Conservation (phyloP, 805 yeast genomes). For the Huiozyma naganishii region DNA sequence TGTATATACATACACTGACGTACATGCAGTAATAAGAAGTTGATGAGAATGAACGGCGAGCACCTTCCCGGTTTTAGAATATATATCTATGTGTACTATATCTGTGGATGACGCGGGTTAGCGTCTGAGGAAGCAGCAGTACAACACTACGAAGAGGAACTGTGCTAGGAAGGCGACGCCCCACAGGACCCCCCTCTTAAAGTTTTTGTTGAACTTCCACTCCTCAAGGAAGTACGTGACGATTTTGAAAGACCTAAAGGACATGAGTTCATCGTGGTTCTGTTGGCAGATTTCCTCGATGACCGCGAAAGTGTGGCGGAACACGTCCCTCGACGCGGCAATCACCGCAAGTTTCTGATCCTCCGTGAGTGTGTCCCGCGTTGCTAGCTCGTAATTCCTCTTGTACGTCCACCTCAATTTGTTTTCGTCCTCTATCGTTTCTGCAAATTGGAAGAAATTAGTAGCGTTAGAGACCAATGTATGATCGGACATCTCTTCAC, state of each 20-base stretch:
- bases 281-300: slow-evolving; percentile 57
- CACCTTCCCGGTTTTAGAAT: background rate
- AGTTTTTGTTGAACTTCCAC: slow-evolving; percentile 16
- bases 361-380: slow-evolving; percentile 62
- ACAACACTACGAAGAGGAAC: no score
- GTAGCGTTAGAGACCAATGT: slow-evolving; percentile 40
- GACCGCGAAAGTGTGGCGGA: slow-evolving; percentile 48
- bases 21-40: background rate
- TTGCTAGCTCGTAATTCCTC: slow-evolving; percentile 65
- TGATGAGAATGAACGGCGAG: background rate
- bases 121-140: no score
- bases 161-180: no score
- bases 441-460: slow-evolving; percentile 41
- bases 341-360: slow-evolving; percentile 59
- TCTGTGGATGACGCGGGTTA: no score
- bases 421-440: slow-evolving; percentile 46
- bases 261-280: slow-evolving; percentile 47
- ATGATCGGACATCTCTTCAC: slow-evolving; percentile 52
- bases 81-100: no score
- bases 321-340: slow-evolving; percentile 55
- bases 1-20: background rate
- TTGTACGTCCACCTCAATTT: slow-evolving; percentile 56
- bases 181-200: background rate
- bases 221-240: slow-evolving; percentile 27
- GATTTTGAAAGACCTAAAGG: slow-evolving; percentile 43